Base-by-base conservation (phyloP, 257 asterid genomes). In the Scutellaria baicalensis region DNA sequence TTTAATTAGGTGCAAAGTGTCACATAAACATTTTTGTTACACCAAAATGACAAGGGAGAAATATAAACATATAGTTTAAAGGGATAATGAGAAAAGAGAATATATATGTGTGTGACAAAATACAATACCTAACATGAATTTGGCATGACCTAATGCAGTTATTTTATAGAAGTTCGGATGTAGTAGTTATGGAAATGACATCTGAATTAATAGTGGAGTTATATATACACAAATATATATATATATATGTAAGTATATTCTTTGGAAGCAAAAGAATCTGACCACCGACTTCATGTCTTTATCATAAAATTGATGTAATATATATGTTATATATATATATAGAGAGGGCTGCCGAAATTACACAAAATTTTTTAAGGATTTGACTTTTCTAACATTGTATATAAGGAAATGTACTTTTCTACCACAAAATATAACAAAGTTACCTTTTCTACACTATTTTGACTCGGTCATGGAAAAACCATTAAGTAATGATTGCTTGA, bases 231-330 rank as follows among this genome's bases (percentile, higher is more conserved):
- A n/a, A n/a, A n/a, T n/a, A 11, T 70, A 23, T 47, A 17, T 5
- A 16, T 1, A 51, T 51, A 39, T 20, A 31, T 13, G 44, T 35
- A 48, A 65, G 60, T 43, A 77, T 72, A 66, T 77, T 66, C 81
- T 17, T 50, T 17, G 52, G 6, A 14, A 42, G 38, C 23, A 42
- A 50, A 69, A 66, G 72, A 63, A 69, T 73, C 55, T 57, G 51
- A 56, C 59, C 45, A 10, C 10, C 31, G 27, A 20, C 47, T 59
- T 58, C 23, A 18, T 55, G 23, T 49, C 40, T 11, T 66, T 17
- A 49, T 66, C 51, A 52, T 27, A 27, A 21, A 39, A 47, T 21
- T 10, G 18, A 27, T 59, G 20, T 21, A 23, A 14, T n/a, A n/a
- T n/a, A n/a, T n/a, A n/a, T n/a, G n/a, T n/a, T n/a, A n/a, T n/a